These are phyloP conservation scores for Agrocybe pediades DNA, from an alignment of 768 basidiomycete genomes.

Conservation along the genomic window DNA sequence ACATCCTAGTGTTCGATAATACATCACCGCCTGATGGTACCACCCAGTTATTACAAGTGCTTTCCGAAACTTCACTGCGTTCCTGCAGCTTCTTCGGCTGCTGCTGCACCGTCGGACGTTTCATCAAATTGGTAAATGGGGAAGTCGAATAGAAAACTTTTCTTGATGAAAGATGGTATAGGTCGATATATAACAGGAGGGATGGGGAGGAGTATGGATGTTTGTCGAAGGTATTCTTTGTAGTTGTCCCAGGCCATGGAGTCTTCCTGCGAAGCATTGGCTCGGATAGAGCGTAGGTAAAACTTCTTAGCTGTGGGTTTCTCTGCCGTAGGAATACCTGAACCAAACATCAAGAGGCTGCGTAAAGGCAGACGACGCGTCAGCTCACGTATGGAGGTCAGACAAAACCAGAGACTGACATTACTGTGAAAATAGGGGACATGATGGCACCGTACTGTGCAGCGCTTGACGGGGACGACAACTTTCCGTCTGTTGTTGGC, in stretches of 20 bases:
- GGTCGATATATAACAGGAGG: constrained; percentile 55
- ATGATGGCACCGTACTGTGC: constrained; percentile 64
- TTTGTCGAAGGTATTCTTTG: constrained; percentile 53
- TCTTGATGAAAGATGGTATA: constrained; percentile 54
- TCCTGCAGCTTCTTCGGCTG: constrained; percentile 30
- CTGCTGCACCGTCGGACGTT: constrained; percentile 44
- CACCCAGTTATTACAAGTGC: too few species aligned
- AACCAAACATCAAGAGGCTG: constrained; percentile 61
- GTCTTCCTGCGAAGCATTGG: constrained; percentile 28
- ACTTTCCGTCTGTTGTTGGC: constrained; percentile 49
- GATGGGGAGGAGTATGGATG: constrained; percentile 63
- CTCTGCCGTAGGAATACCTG: constrained; percentile 71
- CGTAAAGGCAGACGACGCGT: neutral
- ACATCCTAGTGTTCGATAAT: too few species aligned
- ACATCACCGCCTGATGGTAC: too few species aligned
- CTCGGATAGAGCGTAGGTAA: constrained; percentile 52
- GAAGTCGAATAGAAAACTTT: constrained; percentile 59
- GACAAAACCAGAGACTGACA: constrained; percentile 44
- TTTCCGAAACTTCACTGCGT: too few species aligned
- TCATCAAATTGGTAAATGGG: constrained; percentile 63
- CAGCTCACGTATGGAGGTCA: neutral
- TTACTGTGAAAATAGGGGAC: constrained; percentile 64
- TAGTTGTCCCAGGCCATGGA: constrained; percentile 52
- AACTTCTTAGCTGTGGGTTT: constrained; percentile 64
- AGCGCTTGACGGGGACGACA: constrained; percentile 41